Conservation (phyloP, 176 grass and related monocot species). For the Raddia guianensis region DNA sequence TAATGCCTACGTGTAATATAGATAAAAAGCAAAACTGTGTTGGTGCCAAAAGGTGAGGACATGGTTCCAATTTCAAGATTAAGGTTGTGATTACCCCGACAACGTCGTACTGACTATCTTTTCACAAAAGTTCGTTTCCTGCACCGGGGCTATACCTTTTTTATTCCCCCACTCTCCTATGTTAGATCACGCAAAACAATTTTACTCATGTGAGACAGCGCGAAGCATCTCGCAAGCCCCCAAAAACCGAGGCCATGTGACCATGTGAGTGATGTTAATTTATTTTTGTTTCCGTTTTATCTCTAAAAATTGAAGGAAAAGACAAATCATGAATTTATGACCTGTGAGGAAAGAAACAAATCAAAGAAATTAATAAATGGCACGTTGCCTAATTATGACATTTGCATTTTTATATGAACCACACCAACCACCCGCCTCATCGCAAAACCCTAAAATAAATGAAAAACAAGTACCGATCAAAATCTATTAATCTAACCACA, state of each 20-base stretch:
- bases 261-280: conserved; percentile 2
- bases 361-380: neutral
- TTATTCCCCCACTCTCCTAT: neutral
- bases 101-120: no score
- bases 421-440: neutral
- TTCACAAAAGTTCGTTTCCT: no score
- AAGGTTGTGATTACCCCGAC: no score
- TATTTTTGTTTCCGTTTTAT: neutral
- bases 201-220: neutral
- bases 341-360: neutral
- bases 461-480: no score
- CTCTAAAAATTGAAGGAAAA: neutral
- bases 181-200: neutral
- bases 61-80: no score
- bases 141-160: neutral
- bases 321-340: neutral
- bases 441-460: no score
- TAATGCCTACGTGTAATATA: no score
- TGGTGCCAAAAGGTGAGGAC: no score
- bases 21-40: no score
- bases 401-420: neutral
- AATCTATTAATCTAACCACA: no score
- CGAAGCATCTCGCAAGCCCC: neutral
- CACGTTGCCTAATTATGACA: conserved; percentile 23
- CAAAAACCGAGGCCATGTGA: neutral